phyloP scores from a whole-genome alignment of 176 grass and related monocot genomes.

The Bothriochloa decipiens region DNA sequence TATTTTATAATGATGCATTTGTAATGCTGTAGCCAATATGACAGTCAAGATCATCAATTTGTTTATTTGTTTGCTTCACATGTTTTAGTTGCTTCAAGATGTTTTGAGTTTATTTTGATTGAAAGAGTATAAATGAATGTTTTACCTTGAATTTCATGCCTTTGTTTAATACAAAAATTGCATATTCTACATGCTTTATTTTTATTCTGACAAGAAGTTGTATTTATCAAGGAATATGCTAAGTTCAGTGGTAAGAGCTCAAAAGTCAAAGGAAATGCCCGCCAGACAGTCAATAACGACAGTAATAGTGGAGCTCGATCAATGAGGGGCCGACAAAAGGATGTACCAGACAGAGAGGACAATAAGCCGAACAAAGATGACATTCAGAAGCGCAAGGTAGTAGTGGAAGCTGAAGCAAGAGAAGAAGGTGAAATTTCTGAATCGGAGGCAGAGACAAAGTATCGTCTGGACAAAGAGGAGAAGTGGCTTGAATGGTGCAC shows the following conservation, averaged over 20 bases:
- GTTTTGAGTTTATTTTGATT: background rate
- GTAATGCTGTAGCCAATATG: background rate
- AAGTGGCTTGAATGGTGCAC: constrained; percentile 99
- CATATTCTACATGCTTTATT: background rate
- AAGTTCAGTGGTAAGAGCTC: constrained; percentile 67
- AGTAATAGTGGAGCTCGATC: constrained; percentile 52
- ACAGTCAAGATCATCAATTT: background rate
- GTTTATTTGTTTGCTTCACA: constrained; percentile 24
- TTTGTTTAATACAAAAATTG: constrained; percentile 1
- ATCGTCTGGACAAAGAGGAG: constrained; percentile 87
- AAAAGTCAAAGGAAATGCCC: constrained; percentile 64
- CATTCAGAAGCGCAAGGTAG: constrained; percentile 60
- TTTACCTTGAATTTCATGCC: constrained; percentile 25
- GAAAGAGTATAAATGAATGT: background rate
- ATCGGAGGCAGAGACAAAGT: constrained; percentile 76
- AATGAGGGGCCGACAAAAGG: constrained; percentile 60
- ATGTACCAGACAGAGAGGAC: constrained; percentile 59
- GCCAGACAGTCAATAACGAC: constrained; percentile 60
- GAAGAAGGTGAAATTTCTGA: constrained; percentile 99
- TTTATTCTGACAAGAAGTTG: constrained; percentile 36
- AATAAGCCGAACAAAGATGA: constrained; percentile 61
- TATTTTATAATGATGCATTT: background rate
- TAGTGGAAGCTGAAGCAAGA: constrained; percentile 81
- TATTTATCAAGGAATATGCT: constrained; percentile 80
- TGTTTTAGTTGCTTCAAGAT: constrained; percentile 20